These are phyloP conservation scores for Pisolithus microcarpus DNA, from an alignment of 768 basidiomycete genomes.

Conservation along the genomic window DNA sequence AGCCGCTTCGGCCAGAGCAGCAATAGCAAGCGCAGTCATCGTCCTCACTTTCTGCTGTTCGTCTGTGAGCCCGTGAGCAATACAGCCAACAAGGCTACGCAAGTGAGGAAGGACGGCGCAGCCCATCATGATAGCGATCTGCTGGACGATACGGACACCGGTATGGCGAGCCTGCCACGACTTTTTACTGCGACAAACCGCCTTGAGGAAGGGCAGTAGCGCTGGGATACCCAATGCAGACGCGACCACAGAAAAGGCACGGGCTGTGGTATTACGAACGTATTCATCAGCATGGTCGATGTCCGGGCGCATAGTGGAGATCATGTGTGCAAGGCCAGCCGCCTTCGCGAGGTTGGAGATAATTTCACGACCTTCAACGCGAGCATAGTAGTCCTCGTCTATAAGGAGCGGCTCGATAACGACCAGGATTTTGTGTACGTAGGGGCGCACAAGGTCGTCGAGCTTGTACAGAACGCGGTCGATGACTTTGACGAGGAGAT, in stretches of 20 bases:
- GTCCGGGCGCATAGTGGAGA: conserved; percentile 99
- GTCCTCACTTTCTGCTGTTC: conserved; percentile 78
- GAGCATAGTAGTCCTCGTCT: conserved; percentile 94
- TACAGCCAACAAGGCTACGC: conserved; percentile 92
- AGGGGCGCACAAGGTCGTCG: conserved; percentile 96
- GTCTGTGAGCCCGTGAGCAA: conserved; percentile 74
- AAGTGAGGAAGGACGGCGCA: conserved; percentile 97
- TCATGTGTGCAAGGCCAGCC: conserved; percentile 99
- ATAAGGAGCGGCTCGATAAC: conserved; percentile 99
- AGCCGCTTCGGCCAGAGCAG: conserved; percentile 93
- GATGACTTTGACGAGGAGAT: conserved; percentile 97
- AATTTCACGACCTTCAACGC: conserved; percentile 98
- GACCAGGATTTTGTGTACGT: conserved; percentile 98
- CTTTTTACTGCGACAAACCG: conserved; percentile 97
- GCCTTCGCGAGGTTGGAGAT: conserved; percentile 98
- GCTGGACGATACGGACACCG: conserved; percentile 41
- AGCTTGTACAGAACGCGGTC: conserved; percentile 98
- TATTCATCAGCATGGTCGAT: conserved; percentile 99
- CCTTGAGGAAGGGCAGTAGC: conserved; percentile 95
- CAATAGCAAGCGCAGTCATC: conserved; percentile 71
- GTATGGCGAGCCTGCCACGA: conserved; percentile 99
- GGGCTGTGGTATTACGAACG: conserved; percentile 96
- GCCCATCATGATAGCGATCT: conserved; percentile 99
- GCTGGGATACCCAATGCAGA: conserved; percentile 98
- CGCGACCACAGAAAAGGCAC: conserved; percentile 97